A percentile compares a stretch with the other conserved stretches of the same genome.
phyloP scores from a whole-genome alignment of 1,284 basidiomycete species.

The Bjerkandera adusta region DNA sequence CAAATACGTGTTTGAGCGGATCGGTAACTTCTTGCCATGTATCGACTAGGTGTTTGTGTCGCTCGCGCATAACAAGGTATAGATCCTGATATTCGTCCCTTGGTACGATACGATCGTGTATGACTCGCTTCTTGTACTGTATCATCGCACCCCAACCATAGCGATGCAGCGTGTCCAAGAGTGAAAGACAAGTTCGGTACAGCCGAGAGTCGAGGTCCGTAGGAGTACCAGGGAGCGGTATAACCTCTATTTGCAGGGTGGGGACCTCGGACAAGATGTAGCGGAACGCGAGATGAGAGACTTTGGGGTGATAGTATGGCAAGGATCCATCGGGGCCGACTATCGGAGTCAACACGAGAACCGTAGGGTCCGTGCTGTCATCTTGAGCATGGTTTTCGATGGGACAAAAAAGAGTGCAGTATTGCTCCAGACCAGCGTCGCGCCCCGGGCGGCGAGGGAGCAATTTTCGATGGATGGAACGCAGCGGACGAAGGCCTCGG shows the following conservation, averaged over 20 bases:
- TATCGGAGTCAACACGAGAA: conserved; percentile 65
- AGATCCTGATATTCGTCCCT: conserved; percentile 86
- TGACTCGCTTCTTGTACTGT: conserved; percentile 83
- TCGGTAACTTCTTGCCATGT: conserved; percentile 82
- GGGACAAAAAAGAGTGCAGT: conserved; percentile 62
- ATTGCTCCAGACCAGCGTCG: conserved; percentile 68
- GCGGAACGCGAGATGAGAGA: conserved; percentile 71
- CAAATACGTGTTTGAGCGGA: conserved; percentile 85
- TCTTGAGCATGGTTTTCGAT: conserved; percentile 19
- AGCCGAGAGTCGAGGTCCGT: conserved; percentile 60
- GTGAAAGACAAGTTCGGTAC: conserved; percentile 75
- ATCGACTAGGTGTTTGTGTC: conserved; percentile 73
- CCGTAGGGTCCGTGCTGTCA: conserved; percentile 30
- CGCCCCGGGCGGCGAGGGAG: conserved; percentile 72
- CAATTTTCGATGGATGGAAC: conserved; percentile 58
- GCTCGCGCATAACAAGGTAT: conserved; percentile 83
- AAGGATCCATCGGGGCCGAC: conserved; percentile 41
- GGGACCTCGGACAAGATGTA: conserved; percentile 34
- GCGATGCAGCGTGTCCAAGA: conserved; percentile 82
- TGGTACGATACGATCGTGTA: conserved; percentile 80
- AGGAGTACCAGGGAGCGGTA: conserved; percentile 51
- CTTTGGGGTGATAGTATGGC: conserved; percentile 81
- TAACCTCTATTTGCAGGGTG: conserved; percentile 48
- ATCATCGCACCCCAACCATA: conserved; percentile 82
- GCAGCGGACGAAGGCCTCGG: conserved; percentile 37